phyloP scores from a whole-genome alignment of 2,329 filamentous ascomycete genomes.

The Fusarium keratoplasticum region DNA sequence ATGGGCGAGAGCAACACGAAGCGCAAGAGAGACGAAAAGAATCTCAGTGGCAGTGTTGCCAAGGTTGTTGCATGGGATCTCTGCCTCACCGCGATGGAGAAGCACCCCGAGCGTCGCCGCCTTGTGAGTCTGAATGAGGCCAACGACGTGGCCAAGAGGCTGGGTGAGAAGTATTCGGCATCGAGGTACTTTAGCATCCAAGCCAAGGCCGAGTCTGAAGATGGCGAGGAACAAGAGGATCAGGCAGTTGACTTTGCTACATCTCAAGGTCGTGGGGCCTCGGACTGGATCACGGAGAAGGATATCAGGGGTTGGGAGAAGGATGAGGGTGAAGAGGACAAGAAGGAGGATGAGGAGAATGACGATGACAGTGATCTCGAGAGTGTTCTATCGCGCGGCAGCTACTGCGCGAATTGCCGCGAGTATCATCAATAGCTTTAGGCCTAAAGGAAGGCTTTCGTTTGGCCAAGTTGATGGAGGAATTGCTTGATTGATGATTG shows the following conservation, averaged over 20 bases:
- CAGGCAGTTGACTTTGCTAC: slow-evolving; percentile 48
- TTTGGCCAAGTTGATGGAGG: neutral
- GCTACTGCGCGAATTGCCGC: slow-evolving; percentile 15
- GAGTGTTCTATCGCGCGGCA: slow-evolving; percentile 1
- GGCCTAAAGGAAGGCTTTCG: neutral
- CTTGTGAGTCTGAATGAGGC: slow-evolving; percentile 67
- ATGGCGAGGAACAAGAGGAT: slow-evolving; percentile 34
- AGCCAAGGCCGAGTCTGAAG: slow-evolving; percentile 39
- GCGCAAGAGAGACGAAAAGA: neutral
- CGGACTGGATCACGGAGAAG: neutral
- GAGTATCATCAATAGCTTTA: slow-evolving; percentile 19
- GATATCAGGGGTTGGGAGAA: slow-evolving; percentile 34
- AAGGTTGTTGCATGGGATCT: slow-evolving; percentile 50
- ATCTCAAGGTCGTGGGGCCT: slow-evolving; percentile 28
- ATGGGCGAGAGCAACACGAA: slow-evolving; percentile 41
- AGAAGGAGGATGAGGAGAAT: neutral
- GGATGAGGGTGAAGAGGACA: neutral
- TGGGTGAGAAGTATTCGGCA: slow-evolving; percentile 61
- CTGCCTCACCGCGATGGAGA: slow-evolving; percentile 47
- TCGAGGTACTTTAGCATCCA: slow-evolving; percentile 53
- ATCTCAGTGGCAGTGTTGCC: slow-evolving; percentile 6
- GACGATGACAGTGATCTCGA: slow-evolving; percentile 25
- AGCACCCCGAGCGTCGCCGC: slow-evolving; percentile 54
- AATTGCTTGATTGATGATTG: neutral
- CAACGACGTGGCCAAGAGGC: slow-evolving; percentile 67